Base-by-base conservation (phyloP, 106 monocot species). In the Xerophyta viscosa region DNA sequence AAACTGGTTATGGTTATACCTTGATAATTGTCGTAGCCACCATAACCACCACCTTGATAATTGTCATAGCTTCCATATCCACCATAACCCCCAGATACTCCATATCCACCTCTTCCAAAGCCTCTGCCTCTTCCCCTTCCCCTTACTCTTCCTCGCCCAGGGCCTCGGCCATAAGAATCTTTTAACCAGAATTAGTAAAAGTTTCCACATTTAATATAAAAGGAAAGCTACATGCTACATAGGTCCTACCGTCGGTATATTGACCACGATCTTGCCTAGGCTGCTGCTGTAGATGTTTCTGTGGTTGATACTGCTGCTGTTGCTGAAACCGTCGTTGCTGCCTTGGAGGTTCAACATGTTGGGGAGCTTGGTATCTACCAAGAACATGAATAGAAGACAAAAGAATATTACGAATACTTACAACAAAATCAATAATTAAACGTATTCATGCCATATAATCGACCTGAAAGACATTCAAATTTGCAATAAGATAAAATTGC, bases 341-440 rank as follows among this genome's bases (percentile, higher is more conserved):
- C 31, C 23, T 84, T 52, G 76, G 66, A 41, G 68, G 67, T 58
- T 86, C 92, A 12, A 61, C 26, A 70, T 70, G 41, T 20, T 45
- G 30, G 48, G 87, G 92, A 61, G 83, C 79, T 65, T 83, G 92
- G 42, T 87, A 93, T 42, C 92, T 92, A 47, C 44, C 50, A 37
- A n/a, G n/a, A n/a, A n/a, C n/a, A n/a, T n/a, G n/a, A n/a, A n/a
- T n/a, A n/a, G n/a, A n/a, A n/a, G n/a, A n/a, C n/a, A n/a, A n/a
- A 58, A 65, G 7, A 29, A 22, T 9, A 24, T 24, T n/a, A n/a
- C n/a, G n/a, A 42, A 41, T 21, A 29, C 2, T 9, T 30, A 19
- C 46, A 43, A 13, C 48, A 46, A 2, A 24, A 19, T n/a, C n/a
- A 39, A 39, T 8, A 39, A n/a, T n/a, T n/a, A n/a, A 39, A 15